phyloP scores from a whole-genome alignment of 176 grass and related monocot genomes.

The Zizania latifolia region DNA sequence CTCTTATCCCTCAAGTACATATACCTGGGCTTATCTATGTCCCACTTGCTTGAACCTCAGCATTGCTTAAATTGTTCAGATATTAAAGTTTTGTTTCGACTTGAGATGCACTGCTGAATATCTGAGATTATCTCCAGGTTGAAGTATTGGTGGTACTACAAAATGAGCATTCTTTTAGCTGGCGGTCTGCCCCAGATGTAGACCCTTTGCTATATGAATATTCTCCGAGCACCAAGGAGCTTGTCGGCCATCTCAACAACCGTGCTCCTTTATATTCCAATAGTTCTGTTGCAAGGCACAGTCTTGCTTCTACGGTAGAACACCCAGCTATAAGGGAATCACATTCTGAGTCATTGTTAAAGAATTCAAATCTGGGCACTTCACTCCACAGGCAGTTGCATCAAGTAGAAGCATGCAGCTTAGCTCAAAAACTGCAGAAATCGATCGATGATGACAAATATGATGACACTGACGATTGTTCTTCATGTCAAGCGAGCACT shows the following conservation, averaged over 20 bases:
- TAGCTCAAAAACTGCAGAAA: slow-evolving; percentile 72
- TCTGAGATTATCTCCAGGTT: slow-evolving; percentile 45
- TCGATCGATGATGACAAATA: slow-evolving; percentile 59
- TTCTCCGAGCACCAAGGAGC: slow-evolving; percentile 49
- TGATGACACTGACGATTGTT: slow-evolving; percentile 35
- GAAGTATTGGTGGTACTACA: slow-evolving; percentile 75
- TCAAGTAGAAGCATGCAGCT: slow-evolving; percentile 53
- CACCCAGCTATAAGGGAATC: slow-evolving; percentile 47
- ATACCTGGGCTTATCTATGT: not conserved
- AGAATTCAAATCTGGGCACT: slow-evolving; percentile 32
- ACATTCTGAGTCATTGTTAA: slow-evolving; percentile 41
- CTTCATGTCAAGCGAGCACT: slow-evolving; percentile 35
- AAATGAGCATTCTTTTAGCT: slow-evolving; percentile 77
- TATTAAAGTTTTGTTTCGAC: not conserved
- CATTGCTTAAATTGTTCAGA: slow-evolving; percentile 13
- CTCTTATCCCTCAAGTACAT: not conserved
- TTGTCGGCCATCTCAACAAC: slow-evolving; percentile 45
- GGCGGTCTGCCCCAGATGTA: slow-evolving; percentile 80
- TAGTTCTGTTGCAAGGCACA: slow-evolving; percentile 52
- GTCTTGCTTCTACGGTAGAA: slow-evolving; percentile 59
- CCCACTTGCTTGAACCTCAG: not conserved
- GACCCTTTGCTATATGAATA: slow-evolving; percentile 61
- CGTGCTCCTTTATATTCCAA: slow-evolving; percentile 56
- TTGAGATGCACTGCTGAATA: slow-evolving; percentile 2
- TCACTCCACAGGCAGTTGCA: slow-evolving; percentile 52